Evolutionary conservation across 345 rosid species (phyloP).

Genomic region (Euclidium syriacum): DNA sequence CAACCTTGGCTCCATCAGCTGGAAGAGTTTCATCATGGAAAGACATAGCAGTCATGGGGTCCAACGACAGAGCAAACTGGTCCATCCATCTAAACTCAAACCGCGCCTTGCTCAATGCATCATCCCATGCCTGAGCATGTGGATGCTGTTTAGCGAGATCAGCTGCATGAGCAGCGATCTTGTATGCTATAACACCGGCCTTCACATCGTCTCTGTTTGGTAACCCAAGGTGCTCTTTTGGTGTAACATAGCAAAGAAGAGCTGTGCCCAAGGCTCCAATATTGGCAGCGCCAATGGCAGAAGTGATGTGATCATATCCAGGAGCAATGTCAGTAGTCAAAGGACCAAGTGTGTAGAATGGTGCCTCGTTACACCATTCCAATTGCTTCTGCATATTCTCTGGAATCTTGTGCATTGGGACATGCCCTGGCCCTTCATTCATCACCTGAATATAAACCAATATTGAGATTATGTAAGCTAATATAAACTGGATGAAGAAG

Average conservation of each 20-base stretch:
- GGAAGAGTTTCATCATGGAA: slow-evolving; percentile 98
- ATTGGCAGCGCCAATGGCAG: slow-evolving; percentile 99
- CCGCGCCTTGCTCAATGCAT: slow-evolving; percentile 91
- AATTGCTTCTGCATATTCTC: slow-evolving; percentile 98
- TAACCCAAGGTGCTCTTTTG: slow-evolving; percentile 96
- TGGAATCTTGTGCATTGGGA: slow-evolving; percentile 97
- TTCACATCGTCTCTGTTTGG: slow-evolving; percentile 99
- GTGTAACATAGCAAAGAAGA: slow-evolving; percentile 97
- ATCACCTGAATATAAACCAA: slow-evolving; percentile 53
- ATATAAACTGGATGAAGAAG: not conserved
- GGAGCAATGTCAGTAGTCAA: slow-evolving; percentile 96
- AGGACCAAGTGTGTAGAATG: slow-evolving; percentile 97
- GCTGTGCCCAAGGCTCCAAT: slow-evolving; percentile 99
- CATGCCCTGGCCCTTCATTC: slow-evolving; percentile 99
- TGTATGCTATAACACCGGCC: slow-evolving; percentile 94
- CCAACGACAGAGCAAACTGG: slow-evolving; percentile 94
- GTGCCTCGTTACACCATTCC: slow-evolving; percentile 99
- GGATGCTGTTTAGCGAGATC: slow-evolving; percentile 97
- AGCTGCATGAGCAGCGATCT: slow-evolving; percentile 97
- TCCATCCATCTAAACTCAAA: slow-evolving; percentile 99
- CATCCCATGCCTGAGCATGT: slow-evolving; percentile 95
- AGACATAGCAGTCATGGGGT: slow-evolving; percentile 97
- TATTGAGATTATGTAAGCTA: not conserved
- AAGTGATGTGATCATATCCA: slow-evolving; percentile 96
- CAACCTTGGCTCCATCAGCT: slow-evolving; percentile 97